Evolutionary conservation across 1,139 yeast genomes (phyloP), one percentile per base, ranked within the genome.

Genomic region (Blastobotrys buckinghamii): DNA sequence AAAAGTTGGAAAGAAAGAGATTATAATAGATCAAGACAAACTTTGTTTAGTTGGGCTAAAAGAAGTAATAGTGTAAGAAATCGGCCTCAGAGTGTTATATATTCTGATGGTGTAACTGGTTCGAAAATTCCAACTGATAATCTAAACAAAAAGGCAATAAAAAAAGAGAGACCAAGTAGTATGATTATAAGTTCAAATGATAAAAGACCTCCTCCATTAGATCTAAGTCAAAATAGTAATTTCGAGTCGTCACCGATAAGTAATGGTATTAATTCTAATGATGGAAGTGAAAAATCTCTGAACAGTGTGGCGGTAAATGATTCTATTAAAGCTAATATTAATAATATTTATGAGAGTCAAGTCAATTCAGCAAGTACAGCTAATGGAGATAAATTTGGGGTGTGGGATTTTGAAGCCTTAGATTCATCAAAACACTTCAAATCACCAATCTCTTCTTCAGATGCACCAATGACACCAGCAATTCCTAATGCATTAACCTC

Each of bases 1-100:
- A 39, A 38, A 12, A 47, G 42, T 8, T 59, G 63, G 63, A 51
- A 47, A 29, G 53, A 52, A 42, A 24, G 43, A 20, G 53, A 54
- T 22, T 29, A 44, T 33, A 44, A 42, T 26, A 30, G 36, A 40
- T 42, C 50, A 16, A 40, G 48, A 15, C 27, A 26, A 30, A 38
- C 43, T 12, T 19, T 48, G 15, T 56, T 56, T 45, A 54, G 55
- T 12, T 57, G 57, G 59, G 41, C 47, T 20, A 36, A 36, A 15
- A 7, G 27, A 27, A 19, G 9, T 6, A 29, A 29, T 29, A 12
- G 5, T 29, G 3, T 29, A 12, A 29, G n/a, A 13, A 10, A 10
- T 26, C 6, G 32, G 9, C 32, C 32, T 6, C 12, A 6, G 3
- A 29, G 32, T 29, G 32, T 29, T 2, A 29, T 29, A 6, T 6